Evolutionary conservation across 495 filamentous ascomycete genomes (phyloP).

Genomic region (Penicillium coprophilum): DNA sequence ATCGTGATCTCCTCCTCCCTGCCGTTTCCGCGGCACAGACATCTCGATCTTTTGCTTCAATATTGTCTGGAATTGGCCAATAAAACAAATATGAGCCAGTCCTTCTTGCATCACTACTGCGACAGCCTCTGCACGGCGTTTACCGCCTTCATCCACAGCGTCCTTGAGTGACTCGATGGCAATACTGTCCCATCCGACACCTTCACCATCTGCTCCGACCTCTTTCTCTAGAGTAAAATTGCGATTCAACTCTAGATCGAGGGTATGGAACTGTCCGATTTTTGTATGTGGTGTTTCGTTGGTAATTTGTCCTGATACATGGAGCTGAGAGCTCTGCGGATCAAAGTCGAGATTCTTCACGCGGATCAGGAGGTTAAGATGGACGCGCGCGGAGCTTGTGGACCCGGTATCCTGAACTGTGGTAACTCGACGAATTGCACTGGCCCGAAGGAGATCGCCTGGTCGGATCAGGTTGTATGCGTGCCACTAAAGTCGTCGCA

Average conservation of each 20-base stretch:
- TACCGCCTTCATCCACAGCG: constrained; percentile 70
- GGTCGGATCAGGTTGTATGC: constrained; percentile 90
- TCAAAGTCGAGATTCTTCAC: constrained; percentile 91
- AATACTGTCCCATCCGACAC: constrained; percentile 86
- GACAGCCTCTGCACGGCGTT: constrained; percentile 68
- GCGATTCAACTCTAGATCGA: constrained; percentile 84
- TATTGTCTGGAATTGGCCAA: constrained; percentile 88
- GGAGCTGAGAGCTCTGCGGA: constrained; percentile 74
- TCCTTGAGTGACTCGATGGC: constrained; percentile 76
- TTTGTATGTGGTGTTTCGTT: constrained; percentile 82
- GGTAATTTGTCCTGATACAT: constrained; percentile 78
- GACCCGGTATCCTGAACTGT: constrained; percentile 69
- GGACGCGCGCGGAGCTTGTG: constrained; percentile 70
- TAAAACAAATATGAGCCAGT: constrained; percentile 86
- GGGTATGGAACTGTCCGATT: constrained; percentile 83
- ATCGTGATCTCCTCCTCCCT: constrained; percentile 61
- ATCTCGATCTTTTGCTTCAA: constrained; percentile 85
- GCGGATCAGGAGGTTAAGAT: constrained; percentile 73
- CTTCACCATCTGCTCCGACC: constrained; percentile 40
- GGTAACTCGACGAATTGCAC: constrained; percentile 78
- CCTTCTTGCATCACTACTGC: constrained; percentile 96
- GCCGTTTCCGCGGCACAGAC: constrained; percentile 75
- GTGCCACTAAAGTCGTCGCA: constrained; percentile 67
- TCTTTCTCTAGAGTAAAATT: constrained; percentile 82
- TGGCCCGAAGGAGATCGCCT: constrained; percentile 75